phyloP scores from a whole-genome alignment of 2,329 filamentous ascomycete species.

The Aspergillus carbonarius region DNA sequence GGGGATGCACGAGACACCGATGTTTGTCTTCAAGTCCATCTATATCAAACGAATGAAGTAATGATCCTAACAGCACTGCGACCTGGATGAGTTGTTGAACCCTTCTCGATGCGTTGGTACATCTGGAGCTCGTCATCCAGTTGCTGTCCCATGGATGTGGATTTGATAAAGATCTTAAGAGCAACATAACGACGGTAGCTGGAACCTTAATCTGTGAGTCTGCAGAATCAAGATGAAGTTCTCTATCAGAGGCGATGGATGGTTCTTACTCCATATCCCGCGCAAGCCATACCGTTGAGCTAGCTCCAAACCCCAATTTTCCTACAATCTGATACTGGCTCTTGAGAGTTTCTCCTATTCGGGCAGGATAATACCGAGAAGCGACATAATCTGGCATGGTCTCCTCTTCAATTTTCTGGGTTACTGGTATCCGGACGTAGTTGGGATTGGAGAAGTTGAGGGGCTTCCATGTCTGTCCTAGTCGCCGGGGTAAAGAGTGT shows the following conservation, averaged over 20 bases:
- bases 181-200: conserved; percentile 30
- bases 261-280: conserved; percentile 32
- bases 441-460: conserved; percentile 34
- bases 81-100: conserved; percentile 29
- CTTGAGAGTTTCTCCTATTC: conserved; percentile 31
- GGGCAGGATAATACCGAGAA: conserved; percentile 29
- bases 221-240: neutral
- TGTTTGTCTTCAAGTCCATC: conserved; percentile 30
- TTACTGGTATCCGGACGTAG: conserved; percentile 23
- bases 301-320: conserved; percentile 39
- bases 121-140: conserved; percentile 44
- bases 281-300: conserved; percentile 39
- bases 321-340: conserved; percentile 35
- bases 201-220: conserved; percentile 2
- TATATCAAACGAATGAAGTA: conserved; percentile 38
- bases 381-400: conserved; percentile 28
- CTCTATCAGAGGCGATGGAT: neutral
- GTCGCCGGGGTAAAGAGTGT: conserved; percentile 21
- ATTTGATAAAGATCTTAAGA: conserved; percentile 31
- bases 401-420: conserved; percentile 34
- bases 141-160: conserved; percentile 28
- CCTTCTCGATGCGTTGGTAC: conserved; percentile 41
- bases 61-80: conserved; percentile 29
- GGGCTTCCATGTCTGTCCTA: conserved; percentile 30
- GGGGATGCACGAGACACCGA: conserved; percentile 41